phyloP scores from a whole-genome alignment of 495 filamentous ascomycete species.

The Penicillium salamii region DNA sequence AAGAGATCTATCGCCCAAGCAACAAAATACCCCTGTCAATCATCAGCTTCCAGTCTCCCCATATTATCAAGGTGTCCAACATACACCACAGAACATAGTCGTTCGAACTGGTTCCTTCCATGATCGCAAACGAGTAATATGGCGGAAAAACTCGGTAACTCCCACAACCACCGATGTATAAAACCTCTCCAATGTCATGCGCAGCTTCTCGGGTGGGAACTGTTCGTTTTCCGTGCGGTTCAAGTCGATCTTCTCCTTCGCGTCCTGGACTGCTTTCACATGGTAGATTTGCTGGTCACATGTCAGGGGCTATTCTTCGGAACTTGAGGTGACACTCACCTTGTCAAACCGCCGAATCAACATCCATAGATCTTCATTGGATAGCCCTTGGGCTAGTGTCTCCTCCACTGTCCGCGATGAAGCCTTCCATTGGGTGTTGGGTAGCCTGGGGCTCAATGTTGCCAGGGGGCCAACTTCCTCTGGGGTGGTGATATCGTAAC shows the following conservation, averaged over 20 bases:
- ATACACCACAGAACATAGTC: conserved; percentile 60
- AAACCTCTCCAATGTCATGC: conserved; percentile 75
- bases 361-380: conserved; percentile 84
- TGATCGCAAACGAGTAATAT: conserved; percentile 72
- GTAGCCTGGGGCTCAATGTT: conserved; percentile 4
- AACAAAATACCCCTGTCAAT: conserved; percentile 59
- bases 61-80: neutral
- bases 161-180: conserved; percentile 80
- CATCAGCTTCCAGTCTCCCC: neutral
- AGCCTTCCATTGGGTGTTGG: conserved; percentile 21
- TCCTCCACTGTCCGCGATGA: conserved; percentile 20
- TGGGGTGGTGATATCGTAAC: conserved; percentile 5
- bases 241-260: conserved; percentile 66
- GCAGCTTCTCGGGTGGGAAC: conserved; percentile 82
- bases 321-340: conserved; percentile 36
- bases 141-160: conserved; percentile 63
- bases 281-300: conserved; percentile 77
- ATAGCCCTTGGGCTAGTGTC: conserved; percentile 47
- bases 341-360: conserved; percentile 82
- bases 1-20: conserved; percentile 79
- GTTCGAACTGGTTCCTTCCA: conserved; percentile 76
- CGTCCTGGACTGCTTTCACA: conserved; percentile 64
- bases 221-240: conserved; percentile 79
- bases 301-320: conserved; percentile 9
- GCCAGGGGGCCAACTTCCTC: conserved; percentile 9